Evolutionary conservation across 768 basidiomycete species (phyloP).

Genomic region (Hortiboletus campestris): DNA sequence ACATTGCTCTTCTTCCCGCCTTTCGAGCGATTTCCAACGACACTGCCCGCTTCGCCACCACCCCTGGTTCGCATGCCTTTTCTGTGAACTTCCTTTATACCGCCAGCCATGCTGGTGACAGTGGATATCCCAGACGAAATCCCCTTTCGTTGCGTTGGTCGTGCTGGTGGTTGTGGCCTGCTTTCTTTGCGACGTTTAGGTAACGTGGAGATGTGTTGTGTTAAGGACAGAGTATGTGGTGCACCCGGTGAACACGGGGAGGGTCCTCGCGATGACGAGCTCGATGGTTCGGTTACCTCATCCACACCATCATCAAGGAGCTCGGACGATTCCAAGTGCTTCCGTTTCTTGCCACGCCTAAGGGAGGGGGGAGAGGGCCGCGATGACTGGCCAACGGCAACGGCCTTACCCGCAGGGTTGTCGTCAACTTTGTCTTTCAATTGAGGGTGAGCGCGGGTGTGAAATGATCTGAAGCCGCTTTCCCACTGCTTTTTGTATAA

Average conservation of each 20-base stretch:
- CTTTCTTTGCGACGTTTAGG: neutral
- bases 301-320: neutral
- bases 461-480: slow-evolving; percentile 32
- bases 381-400: neutral
- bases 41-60: slow-evolving; percentile 11
- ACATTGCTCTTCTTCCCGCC: neutral
- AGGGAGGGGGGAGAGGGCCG: neutral
- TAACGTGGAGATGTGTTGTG: neutral
- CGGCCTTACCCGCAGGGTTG: neutral
- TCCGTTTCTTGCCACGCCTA: slow-evolving; percentile 13
- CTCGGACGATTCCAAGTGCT: slow-evolving; percentile 2
- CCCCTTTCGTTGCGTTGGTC: slow-evolving; percentile 41
- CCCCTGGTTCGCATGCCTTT: neutral
- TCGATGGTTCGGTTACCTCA: neutral
- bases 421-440: neutral
- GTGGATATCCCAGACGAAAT: slow-evolving; percentile 63
- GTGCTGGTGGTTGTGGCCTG: neutral
- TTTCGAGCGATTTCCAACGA: neutral
- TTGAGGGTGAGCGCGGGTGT: neutral
- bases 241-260: neutral
- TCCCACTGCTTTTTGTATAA: slow-evolving; percentile 86
- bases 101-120: slow-evolving; percentile 36
- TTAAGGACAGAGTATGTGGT: neutral
- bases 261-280: neutral
- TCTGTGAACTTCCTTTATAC: slow-evolving; percentile 9